Base-by-base conservation (phyloP, 1,284 basidiomycete genomes). In the Chalciporus sp. region DNA sequence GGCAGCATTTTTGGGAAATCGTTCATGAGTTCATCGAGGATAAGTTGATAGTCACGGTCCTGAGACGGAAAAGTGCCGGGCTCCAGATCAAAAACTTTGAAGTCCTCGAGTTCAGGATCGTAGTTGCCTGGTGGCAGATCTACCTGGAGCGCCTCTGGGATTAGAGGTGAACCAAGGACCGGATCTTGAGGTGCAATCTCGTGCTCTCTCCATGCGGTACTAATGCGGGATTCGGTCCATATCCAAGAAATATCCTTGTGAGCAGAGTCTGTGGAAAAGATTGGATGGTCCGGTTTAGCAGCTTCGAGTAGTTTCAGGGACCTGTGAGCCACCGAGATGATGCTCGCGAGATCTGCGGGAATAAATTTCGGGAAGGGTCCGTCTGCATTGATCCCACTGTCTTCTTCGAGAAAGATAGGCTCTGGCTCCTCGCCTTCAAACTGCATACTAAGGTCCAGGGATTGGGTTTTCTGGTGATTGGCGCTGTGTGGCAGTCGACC, bases 31-130 rank as follows among this genome's bases (percentile, higher is more conserved):
- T 61, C 58, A 27, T 72, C 66, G 6, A 86, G 70, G 46, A 66
- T 51, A 2, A 64, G 52, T 26, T 65, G 65, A 42, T 71, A 65
- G 33, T 69, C 60, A 7, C 58, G 52, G 45, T 70, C 62, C 2
- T 70, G 57, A n/a, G 65, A 60, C 14, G 71, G 49, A 46, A 73
- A 70, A 5, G 71, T 53, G 1, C 84, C 86, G 11, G 90, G 90
- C 55, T 85, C 80, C 23, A 86, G 71, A 60, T 90, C 86, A 58
- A 88, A 92, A 4, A 85, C 53, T 7, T 64, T 68, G 62, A 92
- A 85, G 1, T 73, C 72, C 6, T 66, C 61, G 16, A 90, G 63
- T 20, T 75, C 74, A 4, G 73, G 62, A 42, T 70, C 60, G 49
- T 71, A 68, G 17, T 59, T 20, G 5, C 28, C 45, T 16, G 49